phyloP scores from a whole-genome alignment of 2,329 filamentous ascomycete genomes.

The Ophiostoma himal-ulmi region DNA sequence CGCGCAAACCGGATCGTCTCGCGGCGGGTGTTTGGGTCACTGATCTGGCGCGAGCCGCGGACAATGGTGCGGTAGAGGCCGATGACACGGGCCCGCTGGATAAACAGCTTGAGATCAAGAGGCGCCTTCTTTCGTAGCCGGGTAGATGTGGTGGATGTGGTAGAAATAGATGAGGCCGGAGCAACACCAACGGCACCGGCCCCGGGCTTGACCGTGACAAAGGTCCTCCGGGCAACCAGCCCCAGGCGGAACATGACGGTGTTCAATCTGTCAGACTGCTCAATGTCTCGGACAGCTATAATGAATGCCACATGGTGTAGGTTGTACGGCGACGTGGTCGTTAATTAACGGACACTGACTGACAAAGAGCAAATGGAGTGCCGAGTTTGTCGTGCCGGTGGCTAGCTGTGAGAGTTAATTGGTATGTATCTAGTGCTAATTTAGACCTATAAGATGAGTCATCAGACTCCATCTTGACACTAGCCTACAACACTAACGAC shows the following conservation, averaged over 20 bases:
- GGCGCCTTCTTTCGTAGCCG: conserved; percentile 29
- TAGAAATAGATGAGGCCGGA: not conserved
- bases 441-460: too few relatives aligned
- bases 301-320: not conserved
- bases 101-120: conserved; percentile 56
- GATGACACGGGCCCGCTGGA: conserved; percentile 51
- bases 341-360: not conserved
- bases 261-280: not conserved
- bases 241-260: not conserved
- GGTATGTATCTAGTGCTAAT: too few relatives aligned
- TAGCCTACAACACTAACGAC: too few relatives aligned
- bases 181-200: conserved; percentile 19
- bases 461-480: too few relatives aligned
- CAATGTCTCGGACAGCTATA: not conserved
- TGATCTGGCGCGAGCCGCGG: conserved; percentile 48
- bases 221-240: conserved; percentile 25
- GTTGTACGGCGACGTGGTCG: not conserved
- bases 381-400: not conserved
- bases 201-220: conserved; percentile 32
- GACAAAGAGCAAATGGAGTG: not conserved
- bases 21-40: conserved; percentile 45
- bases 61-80: conserved; percentile 55
- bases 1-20: conserved; percentile 54
- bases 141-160: not conserved
- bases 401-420: not conserved